Evolutionary conservation across 2,329 filamentous ascomycete genomes (phyloP), one percentile per base, ranked within the genome.

Genomic region (Hirsutella rhossiliensis): DNA sequence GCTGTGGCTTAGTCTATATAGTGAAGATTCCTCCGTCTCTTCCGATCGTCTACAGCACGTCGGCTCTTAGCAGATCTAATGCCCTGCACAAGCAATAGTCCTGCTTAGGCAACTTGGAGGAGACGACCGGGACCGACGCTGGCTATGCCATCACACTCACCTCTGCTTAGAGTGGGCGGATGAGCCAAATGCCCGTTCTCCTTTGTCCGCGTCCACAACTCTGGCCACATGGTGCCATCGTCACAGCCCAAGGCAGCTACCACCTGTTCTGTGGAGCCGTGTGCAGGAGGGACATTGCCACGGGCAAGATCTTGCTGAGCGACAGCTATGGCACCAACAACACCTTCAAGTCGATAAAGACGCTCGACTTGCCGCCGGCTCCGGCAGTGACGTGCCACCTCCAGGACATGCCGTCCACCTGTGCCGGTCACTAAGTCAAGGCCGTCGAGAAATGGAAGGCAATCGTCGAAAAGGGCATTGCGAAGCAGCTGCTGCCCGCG

Each of bases 201-300:
- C 13, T 84, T 84, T 59, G 76, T 74, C 28, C 70, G 80, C 3
- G 71, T 84, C 34, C 83, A 78, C 56, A 73, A 83, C 53, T 69
- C 79, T 11, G 79, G 81, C 3, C 80, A 84, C 55, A 70, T 76
- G 52, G 70, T 80, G 0, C 75, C 76, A 0, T 71, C 69, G 32
- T 78, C 76, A 53, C 76, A 80, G 60, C 78, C 77, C 5, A 63
- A 69, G 48, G 73, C 75, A 1, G 65, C 1, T 68, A 78, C 45
- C 68, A 71, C 48, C 62, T 80, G 31, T 81, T 82, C 51, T 20
- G 27, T 11, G 32, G 41, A 9, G 32, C 19, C 15, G 19, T 43
- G 20, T 20, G 19, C 15, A 28, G 27, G 2, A 28, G 5, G n/a
- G 41, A 43, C n/a, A 11, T 43, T 7, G 41, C 41, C n/a, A 43